Base-by-base conservation (phyloP, 163 green algal species). In the Dunaliella salina region DNA sequence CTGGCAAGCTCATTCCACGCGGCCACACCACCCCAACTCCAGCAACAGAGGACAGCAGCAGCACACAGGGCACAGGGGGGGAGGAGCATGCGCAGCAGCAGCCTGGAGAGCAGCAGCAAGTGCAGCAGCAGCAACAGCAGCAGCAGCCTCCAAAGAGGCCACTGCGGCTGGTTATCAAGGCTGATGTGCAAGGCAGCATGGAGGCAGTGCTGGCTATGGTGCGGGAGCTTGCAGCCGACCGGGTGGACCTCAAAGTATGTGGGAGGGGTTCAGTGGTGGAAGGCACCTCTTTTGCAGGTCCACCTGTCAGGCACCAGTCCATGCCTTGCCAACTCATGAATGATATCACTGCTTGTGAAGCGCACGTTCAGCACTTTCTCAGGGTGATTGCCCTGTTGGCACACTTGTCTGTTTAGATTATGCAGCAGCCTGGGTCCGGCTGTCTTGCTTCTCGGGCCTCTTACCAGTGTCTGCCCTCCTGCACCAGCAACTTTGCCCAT, bases 171-270 rank as follows among this genome's bases (percentile, higher is more conserved):
- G 46, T 98, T 57, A 88, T 98, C 82, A 98, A 98, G 88, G 96
- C 93, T 0, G 96, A 98, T 88, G 94, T 97, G 46, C 92, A 96
- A 82, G 88, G 96, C 34, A 95, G 94, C 18, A 93, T 92, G 18
- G 95, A 98, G 89, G 96, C 96, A 25, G 92, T 98, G 15, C 20
- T 75, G 13, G 90, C 94, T 11, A 87, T 96, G 33, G 57, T 98
- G 35, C 33, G 88, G 33, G 80, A 84, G 33, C 87, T 98, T 26
- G 86, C 82, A 30, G 34, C 25, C 0, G 40, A 33, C 29, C 78
- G 30, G 34, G 67, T 40, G 63, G 59, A 32, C 59, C 29, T 81
- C 29, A 72, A 81, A 4, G 83, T 34, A 30, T 57, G 57, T 46
- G 69, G 8, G 4, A 50, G 40, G 40, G 40, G 8, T 3, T 50